phyloP scores from a whole-genome alignment of 1,284 basidiomycete genomes.

The Naganishia liquefaciens region DNA sequence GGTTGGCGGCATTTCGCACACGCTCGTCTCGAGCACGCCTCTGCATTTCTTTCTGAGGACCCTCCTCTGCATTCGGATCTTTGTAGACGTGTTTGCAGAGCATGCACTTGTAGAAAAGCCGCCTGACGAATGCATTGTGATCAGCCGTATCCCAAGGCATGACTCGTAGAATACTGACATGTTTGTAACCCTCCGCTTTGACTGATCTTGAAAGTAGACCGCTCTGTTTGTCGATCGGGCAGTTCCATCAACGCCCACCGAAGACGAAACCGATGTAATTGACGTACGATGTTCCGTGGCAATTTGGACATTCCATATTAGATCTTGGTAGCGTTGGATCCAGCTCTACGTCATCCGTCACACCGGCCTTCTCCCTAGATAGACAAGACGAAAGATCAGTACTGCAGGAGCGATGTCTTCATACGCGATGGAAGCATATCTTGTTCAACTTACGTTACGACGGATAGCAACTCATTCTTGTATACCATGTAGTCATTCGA shows the following conservation, averaged over 20 bases:
- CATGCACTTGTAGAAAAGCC: slow-evolving; percentile 88
- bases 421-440: background rate
- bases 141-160: background rate
- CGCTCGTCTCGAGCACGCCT: slow-evolving; percentile 28
- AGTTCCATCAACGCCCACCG: background rate
- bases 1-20: slow-evolving; percentile 20
- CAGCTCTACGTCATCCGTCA: slow-evolving; percentile 82
- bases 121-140: slow-evolving; percentile 66
- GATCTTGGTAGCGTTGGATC: slow-evolving; percentile 76
- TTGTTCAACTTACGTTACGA: slow-evolving; percentile 74
- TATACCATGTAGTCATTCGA: slow-evolving; percentile 84
- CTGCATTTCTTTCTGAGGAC: slow-evolving; percentile 27
- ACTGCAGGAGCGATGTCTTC: slow-evolving; percentile 14
- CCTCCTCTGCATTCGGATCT: slow-evolving; percentile 60
- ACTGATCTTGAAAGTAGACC: slow-evolving; percentile 92
- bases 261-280: background rate
- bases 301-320: slow-evolving; percentile 54
- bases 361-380: slow-evolving; percentile 83
- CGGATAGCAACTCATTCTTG: slow-evolving; percentile 87
- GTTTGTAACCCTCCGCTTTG: slow-evolving; percentile 78
- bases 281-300: slow-evolving; percentile 50
- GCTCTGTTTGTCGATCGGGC: slow-evolving; percentile 59
- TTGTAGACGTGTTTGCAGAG: slow-evolving; percentile 76
- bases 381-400: slow-evolving; percentile 1
- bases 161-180: slow-evolving; percentile 38